A percentile compares a stretch with the other conserved stretches of the same genome.
phyloP scores from a whole-genome alignment of 257 asterid genomes.

The Solanum ossicruentum region DNA sequence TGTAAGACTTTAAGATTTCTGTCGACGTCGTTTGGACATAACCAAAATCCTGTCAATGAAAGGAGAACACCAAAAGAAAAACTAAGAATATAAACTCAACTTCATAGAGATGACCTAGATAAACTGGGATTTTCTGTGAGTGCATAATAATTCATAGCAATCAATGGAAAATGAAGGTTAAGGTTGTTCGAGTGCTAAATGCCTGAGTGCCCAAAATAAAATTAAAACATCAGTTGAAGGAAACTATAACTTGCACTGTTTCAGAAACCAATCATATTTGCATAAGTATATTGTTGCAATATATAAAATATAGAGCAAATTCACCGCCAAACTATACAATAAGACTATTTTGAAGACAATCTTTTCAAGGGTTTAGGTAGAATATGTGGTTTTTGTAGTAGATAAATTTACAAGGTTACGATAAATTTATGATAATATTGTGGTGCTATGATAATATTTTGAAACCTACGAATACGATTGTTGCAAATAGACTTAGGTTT shows the following conservation, averaged over 20 bases:
- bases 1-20: conserved; percentile 82
- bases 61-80: not conserved
- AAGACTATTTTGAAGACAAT: not conserved
- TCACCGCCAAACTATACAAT: not conserved
- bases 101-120: not conserved
- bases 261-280: not conserved
- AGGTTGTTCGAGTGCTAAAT: not conserved
- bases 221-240: not conserved
- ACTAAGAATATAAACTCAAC: not conserved
- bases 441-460: too few relatives aligned
- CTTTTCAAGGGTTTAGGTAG: not conserved
- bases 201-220: not conserved
- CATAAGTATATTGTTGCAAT: not conserved
- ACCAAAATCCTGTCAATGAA: conserved; percentile 76
- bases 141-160: not conserved
- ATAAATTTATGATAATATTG: too few relatives aligned
- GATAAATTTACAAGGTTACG: too few relatives aligned
- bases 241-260: not conserved
- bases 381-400: too few relatives aligned
- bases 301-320: not conserved
- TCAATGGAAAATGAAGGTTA: not conserved
- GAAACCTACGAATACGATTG: too few relatives aligned
- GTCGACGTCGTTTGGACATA: conserved; percentile 97
- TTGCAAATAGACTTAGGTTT: too few relatives aligned
- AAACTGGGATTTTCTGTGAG: not conserved